A percentile compares a stretch with the other conserved stretches of the same genome.
These are phyloP conservation scores for Climacium dendroides DNA, from an alignment of 225 moss, liverwort and hornwort genomes.

Conservation along the genomic window DNA sequence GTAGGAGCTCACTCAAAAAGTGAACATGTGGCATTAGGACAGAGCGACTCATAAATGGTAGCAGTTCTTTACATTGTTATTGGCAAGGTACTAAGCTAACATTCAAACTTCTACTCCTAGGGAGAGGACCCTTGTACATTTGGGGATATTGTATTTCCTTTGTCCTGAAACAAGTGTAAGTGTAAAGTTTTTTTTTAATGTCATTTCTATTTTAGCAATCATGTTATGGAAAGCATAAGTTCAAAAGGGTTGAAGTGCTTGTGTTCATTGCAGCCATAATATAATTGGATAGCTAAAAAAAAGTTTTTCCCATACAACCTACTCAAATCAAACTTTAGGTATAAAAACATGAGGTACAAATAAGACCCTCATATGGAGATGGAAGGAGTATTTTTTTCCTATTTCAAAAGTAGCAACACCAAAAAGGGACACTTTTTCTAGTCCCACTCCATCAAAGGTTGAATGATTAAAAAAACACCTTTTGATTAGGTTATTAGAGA, in stretches of 20 bases:
- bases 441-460: no score
- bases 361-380: rapidly evolving
- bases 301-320: rapidly evolving
- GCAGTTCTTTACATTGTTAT: neutral
- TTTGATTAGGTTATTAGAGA: neutral
- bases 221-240: neutral
- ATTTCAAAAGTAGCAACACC: neutral
- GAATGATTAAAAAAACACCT: neutral
- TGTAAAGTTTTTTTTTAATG: no score
- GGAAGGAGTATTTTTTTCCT: rapidly evolving
- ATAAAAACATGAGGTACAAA: neutral
- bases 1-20: neutral
- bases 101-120: no score
- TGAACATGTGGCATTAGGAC: neutral
- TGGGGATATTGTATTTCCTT: no score
- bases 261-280: neutral
- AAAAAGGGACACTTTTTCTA: neutral
- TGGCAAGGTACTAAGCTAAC: neutral
- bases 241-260: neutral
- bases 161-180: neutral
- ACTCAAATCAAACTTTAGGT: neutral
- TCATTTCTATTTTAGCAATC: neutral
- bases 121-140: neutral
- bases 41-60: neutral
- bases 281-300: neutral